Evolutionary conservation across 2,329 filamentous ascomycete species (phyloP).

Genomic region (Colletotrichum sidae): DNA sequence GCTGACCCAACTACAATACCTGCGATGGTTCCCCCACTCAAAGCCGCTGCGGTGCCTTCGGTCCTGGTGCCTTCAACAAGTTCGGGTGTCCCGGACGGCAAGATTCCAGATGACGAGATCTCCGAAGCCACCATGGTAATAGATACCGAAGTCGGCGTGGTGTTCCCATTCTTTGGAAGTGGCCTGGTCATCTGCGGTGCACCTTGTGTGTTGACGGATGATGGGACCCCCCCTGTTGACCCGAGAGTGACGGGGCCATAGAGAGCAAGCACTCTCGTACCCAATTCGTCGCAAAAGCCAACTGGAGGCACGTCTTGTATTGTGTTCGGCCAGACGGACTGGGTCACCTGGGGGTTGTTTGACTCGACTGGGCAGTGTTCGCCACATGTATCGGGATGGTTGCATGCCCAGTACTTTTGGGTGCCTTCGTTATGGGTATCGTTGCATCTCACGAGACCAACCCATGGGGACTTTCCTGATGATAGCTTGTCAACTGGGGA

Average conservation of each 20-base stretch:
- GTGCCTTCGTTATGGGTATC: constrained; percentile 22
- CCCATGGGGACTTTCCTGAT: constrained; percentile 35
- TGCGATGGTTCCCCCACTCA: constrained; percentile 21
- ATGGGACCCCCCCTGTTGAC: constrained; percentile 16
- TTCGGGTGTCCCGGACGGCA: neutral
- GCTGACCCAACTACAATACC: constrained; percentile 22
- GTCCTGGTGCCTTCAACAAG: neutral
- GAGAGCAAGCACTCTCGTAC: constrained; percentile 18
- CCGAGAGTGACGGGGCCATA: constrained; percentile 7
- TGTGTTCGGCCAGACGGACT: constrained; percentile 17
- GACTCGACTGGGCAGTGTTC: constrained; percentile 17
- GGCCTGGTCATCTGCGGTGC: constrained; percentile 6
- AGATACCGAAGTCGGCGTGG: neutral
- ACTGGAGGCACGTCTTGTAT: constrained; percentile 17
- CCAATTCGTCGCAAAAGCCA: constrained; percentile 17
- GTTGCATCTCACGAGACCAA: constrained; percentile 31
- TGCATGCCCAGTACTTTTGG: constrained; percentile 29
- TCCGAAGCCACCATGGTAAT: neutral
- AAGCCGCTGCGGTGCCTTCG: neutral
- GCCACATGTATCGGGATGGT: constrained; percentile 32
- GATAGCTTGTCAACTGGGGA: neutral
- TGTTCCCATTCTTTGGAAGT: neutral
- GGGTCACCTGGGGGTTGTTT: neutral
- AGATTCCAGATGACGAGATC: neutral
- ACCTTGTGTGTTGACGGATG: neutral